Evolutionary conservation across 73 alveolate genomes (phyloP), one percentile per base, ranked within the genome.

Genomic region (Blepharisma japonicum): DNA sequence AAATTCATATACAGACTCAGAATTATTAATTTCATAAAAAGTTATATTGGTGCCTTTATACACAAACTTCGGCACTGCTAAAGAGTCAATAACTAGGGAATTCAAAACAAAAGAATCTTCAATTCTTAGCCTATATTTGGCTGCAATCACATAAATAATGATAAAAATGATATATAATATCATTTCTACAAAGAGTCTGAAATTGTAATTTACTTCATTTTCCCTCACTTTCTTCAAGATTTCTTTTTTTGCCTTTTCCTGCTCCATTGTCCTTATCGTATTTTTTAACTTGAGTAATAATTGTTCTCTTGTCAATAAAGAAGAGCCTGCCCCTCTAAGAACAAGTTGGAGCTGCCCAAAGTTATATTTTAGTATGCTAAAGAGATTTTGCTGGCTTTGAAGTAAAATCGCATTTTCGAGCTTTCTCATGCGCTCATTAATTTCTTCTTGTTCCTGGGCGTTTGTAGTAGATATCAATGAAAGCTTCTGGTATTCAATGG

Each of bases 301-400:
- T 38, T 85, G 76, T 7, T 85, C 89, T 54, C 77, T 49, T 0
- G 92, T 71, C 45, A 71, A 76, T 21, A 81, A 27, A 18, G 81
- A 71, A 32, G 42, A 32, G 42, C 42, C 42, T 54, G 21, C 55
- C 14, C 45, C 7, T 80, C 86, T 45, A 56, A 68, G 38, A 0
- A 42, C n/a, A 7, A 25, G 55, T 68, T 56, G 45, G n/a, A 83
- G 55, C 55, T 83, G 51, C 23, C 61, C 72, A 55, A 84, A 74
- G 72, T 85, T 81, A 45, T 45, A 70, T 39, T 53, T 54, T 5
- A 85, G 27, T 6, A 11, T 85, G 7, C 78, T 82, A 42, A 80
- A n/a, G 6, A 81, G 0, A 49, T 70, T 71, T 7, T 77, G 78
- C 32, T 67, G 20, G 45, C 74, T 49, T 27, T 53, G n/a, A 14